phyloP scores from a whole-genome alignment of 495 filamentous ascomycete species.

The Lophium mytilinum region DNA sequence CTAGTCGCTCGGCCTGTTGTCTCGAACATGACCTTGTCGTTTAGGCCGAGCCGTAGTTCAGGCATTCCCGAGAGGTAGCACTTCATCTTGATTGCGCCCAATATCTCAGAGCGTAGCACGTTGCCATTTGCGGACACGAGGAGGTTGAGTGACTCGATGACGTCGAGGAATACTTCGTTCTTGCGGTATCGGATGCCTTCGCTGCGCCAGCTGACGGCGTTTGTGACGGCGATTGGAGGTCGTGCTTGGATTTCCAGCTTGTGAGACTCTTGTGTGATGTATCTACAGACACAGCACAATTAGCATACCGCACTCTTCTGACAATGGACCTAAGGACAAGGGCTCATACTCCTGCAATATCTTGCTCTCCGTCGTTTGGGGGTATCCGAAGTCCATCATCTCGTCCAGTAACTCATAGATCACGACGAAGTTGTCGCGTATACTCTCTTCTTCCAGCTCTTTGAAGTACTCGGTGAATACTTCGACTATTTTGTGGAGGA shows the following conservation, averaged over 20 bases:
- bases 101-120: slow-evolving; percentile 91
- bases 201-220: slow-evolving; percentile 94
- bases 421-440: slow-evolving; percentile 98
- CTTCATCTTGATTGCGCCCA: slow-evolving; percentile 99
- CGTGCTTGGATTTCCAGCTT: slow-evolving; percentile 96
- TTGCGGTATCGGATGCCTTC: slow-evolving; percentile 99
- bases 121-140: slow-evolving; percentile 92
- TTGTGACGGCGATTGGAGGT: slow-evolving; percentile 99
- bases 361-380: slow-evolving; percentile 97
- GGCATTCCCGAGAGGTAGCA: slow-evolving; percentile 99
- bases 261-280: slow-evolving; percentile 99
- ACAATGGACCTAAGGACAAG: no score
- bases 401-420: slow-evolving; percentile 99
- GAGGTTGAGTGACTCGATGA: slow-evolving; percentile 94
- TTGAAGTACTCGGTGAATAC: slow-evolving; percentile 99
- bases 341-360: slow-evolving; percentile 78
- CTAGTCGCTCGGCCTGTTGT: slow-evolving; percentile 89
- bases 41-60: slow-evolving; percentile 86
- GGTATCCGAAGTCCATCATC: slow-evolving; percentile 99
- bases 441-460: slow-evolving; percentile 96
- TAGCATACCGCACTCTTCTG: no score
- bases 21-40: slow-evolving; percentile 99
- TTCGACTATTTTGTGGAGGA: slow-evolving; percentile 96
- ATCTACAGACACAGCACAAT: slow-evolving; percentile 38
- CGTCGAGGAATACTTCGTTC: slow-evolving; percentile 98